Evolutionary conservation across 176 grass and related monocot species (phyloP), one percentile per base, ranked within the genome.

Genomic region (Aegilops longissima): DNA sequence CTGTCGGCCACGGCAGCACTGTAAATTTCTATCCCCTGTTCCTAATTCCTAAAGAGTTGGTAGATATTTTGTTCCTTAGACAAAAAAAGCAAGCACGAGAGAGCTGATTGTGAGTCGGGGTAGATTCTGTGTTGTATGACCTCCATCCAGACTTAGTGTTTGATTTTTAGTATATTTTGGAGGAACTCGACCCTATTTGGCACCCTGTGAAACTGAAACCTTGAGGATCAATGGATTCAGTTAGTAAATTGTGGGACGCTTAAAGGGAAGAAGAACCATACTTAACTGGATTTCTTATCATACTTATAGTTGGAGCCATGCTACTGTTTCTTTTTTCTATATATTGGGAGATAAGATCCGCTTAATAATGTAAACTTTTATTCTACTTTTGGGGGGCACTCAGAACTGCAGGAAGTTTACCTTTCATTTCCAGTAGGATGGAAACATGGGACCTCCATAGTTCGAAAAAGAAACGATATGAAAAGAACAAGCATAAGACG

Each of bases 1-100:
- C 94, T 30, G 64, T 98, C 85, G 92, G 90, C 36, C 30, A 58
- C 45, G 97, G 92, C 16, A 78, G 85, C 83, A 98, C 92, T 79
- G 94, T 98, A 39, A 24, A 33, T 62, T 74, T 75, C 42, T 75
- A 3, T 21, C 1, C 8, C 34, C 8, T 59, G 33, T 2, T 73
- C 6, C 61, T 24, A 29, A 10, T 20, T 31, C 35, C 61, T 25
- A 0, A 3, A 5, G 21, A 83, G 35, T 36, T 36, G 35, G 35
- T 36, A 36, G 6, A 36, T 36, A 36, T 36, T 36, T 36, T 36
- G 35, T 36, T 6, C 35, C 35, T 36, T 36, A 1, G 35, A 6
- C 35, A 7, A 51, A 14, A 16, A 14, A 83, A 52, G 49, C 49
- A 18, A 16, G 12, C 39, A 73, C n/a, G n/a, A 12, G 38, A 27